These are phyloP conservation scores for Naganishia onofrii DNA, from an alignment of 768 basidiomycete species.

Conservation along the genomic window DNA sequence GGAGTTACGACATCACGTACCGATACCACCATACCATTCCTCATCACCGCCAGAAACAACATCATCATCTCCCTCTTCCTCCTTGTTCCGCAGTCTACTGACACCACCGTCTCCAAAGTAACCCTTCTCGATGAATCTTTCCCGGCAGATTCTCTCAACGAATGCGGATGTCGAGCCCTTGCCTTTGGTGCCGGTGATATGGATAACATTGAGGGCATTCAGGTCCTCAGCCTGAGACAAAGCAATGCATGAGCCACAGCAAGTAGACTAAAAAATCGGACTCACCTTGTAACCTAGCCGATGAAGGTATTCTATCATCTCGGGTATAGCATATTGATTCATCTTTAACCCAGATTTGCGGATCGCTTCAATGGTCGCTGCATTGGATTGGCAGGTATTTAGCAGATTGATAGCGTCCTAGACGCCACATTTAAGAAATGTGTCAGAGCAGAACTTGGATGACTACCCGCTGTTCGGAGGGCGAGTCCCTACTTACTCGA, in stretches of 20 bases:
- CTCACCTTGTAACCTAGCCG: constrained; percentile 82
- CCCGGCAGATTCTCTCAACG: constrained; percentile 76
- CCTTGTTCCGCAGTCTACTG: constrained; percentile 16
- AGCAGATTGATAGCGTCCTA: constrained; percentile 53
- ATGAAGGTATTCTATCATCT: constrained; percentile 84
- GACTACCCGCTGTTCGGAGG: no score
- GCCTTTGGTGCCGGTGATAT: constrained; percentile 96
- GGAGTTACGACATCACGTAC: constrained; percentile 16
- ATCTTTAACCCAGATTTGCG: constrained; percentile 68
- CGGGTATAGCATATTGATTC: constrained; percentile 66
- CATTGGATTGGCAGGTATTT: constrained; percentile 73
- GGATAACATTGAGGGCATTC: constrained; percentile 84
- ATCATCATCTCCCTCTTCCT: constrained; percentile 20
- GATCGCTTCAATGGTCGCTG: constrained; percentile 79
- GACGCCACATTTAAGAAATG: background rate
- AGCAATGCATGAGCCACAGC: background rate
- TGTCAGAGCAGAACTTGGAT: no score
- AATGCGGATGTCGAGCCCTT: constrained; percentile 98
- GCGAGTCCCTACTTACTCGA: constrained; percentile 5
- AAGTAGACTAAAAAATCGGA: constrained; percentile 23
- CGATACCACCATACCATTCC: constrained; percentile 29
- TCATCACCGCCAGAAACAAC: constrained; percentile 16
- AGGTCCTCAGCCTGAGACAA: constrained; percentile 69
- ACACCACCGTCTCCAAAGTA: constrained; percentile 15
- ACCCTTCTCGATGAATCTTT: constrained; percentile 56